A percentile compares a stretch with the other conserved stretches of the same genome.
These are phyloP conservation scores for Adansonia grandidieri DNA, from an alignment of 441 rosid genomes.

Conservation along the genomic window DNA sequence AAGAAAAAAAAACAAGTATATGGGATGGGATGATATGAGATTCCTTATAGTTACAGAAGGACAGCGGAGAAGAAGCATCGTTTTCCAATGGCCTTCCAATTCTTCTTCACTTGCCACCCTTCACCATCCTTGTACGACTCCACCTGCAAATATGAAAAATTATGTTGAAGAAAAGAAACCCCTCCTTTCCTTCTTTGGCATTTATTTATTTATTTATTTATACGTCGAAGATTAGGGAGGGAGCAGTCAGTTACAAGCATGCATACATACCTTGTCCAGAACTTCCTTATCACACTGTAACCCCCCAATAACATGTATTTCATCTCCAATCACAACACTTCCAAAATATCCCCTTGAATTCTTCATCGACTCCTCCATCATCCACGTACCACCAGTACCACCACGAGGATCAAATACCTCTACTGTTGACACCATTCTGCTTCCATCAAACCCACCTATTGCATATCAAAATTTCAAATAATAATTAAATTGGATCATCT, in stretches of 20 bases:
- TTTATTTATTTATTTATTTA: neutral
- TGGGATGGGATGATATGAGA: too few species aligned
- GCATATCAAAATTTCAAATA: conserved; percentile 31
- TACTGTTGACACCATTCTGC: conserved; percentile 38
- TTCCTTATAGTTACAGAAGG: neutral
- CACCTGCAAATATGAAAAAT: conserved; percentile 31
- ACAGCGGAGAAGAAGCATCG: conserved; percentile 41
- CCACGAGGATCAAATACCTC: conserved; percentile 48
- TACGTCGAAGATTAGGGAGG: neutral
- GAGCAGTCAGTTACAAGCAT: too few species aligned
- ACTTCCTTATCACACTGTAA: conserved; percentile 18
- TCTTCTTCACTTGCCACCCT: conserved; percentile 40
- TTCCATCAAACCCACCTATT: conserved; percentile 48
- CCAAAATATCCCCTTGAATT: conserved; percentile 41
- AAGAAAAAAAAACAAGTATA: too few species aligned
- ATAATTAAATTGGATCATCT: too few species aligned
- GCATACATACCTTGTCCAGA: conserved; percentile 36
- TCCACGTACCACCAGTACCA: conserved; percentile 46
- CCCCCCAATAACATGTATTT: conserved; percentile 45
- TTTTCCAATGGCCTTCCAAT: conserved; percentile 40
- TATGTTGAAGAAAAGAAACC: neutral
- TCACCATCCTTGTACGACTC: conserved; percentile 38
- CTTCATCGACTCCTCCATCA: conserved; percentile 37
- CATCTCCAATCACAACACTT: conserved; percentile 33
- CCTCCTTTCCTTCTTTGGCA: neutral